phyloP scores from a whole-genome alignment of 805 yeast species.

The Starmerella kuoi region DNA sequence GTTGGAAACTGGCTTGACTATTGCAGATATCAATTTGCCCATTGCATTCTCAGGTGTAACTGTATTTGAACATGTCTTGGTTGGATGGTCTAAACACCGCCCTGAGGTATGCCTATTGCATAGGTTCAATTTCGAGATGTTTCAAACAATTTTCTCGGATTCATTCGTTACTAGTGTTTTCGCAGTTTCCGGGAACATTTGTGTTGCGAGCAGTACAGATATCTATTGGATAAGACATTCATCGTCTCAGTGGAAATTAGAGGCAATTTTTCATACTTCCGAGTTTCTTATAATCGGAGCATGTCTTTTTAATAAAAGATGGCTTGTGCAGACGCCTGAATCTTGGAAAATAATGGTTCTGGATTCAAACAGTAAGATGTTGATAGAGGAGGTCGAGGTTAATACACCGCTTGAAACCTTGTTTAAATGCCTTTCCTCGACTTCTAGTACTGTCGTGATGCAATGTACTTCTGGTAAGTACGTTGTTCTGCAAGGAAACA shows the following conservation, averaged over 20 bases:
- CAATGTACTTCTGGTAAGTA: background rate
- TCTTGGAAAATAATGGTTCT: slow-evolving; percentile 7
- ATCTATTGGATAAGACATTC: slow-evolving; percentile 1
- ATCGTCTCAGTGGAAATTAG: background rate
- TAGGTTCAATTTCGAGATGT: slow-evolving; percentile 10
- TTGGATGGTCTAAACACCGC: slow-evolving; percentile 4
- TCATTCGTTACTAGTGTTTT: slow-evolving; percentile 8
- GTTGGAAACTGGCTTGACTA: slow-evolving; percentile 3
- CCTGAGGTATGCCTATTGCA: slow-evolving; percentile 4
- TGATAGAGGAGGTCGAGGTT: slow-evolving; percentile 12
- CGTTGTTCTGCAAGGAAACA: slow-evolving; percentile 8
- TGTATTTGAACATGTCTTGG: slow-evolving; percentile 13
- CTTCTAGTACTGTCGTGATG: slow-evolving; percentile 4
- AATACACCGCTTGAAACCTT: slow-evolving; percentile 6
- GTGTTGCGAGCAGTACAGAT: slow-evolving; percentile 7
- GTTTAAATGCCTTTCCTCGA: background rate
- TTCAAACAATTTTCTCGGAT: background rate
- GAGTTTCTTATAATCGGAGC: slow-evolving; percentile 1
- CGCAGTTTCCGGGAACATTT: background rate
- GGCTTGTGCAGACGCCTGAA: slow-evolving; percentile 1
- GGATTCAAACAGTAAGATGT: background rate
- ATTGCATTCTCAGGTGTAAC: background rate
- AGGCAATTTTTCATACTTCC: background rate
- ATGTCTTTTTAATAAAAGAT: background rate
- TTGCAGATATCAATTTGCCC: background rate